Evolutionary conservation across 2,329 filamentous ascomycete species (phyloP).

Genomic region (Arthrobotrys pseudoclavata): DNA sequence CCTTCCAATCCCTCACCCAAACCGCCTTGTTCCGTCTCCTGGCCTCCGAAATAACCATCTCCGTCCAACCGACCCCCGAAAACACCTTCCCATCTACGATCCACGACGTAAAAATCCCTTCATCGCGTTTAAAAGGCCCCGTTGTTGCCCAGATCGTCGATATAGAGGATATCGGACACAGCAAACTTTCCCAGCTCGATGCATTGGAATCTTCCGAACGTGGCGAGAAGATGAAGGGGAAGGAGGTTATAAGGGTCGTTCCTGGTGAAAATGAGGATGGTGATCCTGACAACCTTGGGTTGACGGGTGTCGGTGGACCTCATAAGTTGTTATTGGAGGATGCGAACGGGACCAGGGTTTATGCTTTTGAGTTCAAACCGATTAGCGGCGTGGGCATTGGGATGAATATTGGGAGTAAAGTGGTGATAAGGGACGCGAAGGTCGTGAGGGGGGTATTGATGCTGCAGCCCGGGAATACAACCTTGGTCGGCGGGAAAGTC

Average conservation of each 20-base stretch:
- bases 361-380: conserved; percentile 78
- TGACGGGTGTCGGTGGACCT: conserved; percentile 69
- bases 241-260: conserved; percentile 83
- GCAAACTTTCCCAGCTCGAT: conserved; percentile 89
- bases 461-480: conserved; percentile 77
- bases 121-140: conserved; percentile 73
- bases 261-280: conserved; percentile 69
- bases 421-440: conserved; percentile 77
- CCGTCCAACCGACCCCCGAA: conserved; percentile 69
- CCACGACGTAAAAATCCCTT: conserved; percentile 71
- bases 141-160: conserved; percentile 86
- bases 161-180: conserved; percentile 83
- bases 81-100: conserved; percentile 73
- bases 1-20: conserved; percentile 54
- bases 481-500: conserved; percentile 88
- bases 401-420: conserved; percentile 83
- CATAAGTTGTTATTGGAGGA: conserved; percentile 90
- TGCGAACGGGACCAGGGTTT: conserved; percentile 76
- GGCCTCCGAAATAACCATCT: conserved; percentile 79
- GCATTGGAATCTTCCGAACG: conserved; percentile 79
- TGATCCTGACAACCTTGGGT: conserved; percentile 50
- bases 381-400: conserved; percentile 76
- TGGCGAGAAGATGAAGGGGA: conserved; percentile 80
- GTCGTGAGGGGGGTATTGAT: conserved; percentile 82
- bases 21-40: conserved; percentile 76